phyloP scores from a whole-genome alignment of 2,329 filamentous ascomycete genomes.

The Chrysoporthe puriensis region DNA sequence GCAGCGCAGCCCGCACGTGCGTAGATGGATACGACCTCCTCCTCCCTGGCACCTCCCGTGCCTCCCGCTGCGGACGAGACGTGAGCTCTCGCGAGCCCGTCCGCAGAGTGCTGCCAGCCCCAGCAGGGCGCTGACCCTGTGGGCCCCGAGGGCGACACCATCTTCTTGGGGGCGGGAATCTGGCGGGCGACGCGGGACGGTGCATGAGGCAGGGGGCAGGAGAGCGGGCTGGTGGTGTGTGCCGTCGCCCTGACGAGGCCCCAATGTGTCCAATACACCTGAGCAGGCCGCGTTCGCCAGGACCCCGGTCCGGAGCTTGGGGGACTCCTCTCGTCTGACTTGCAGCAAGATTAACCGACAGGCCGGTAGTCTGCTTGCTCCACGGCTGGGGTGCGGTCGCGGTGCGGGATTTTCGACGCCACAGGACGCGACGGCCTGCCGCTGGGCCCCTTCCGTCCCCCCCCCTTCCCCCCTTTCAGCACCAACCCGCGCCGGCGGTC shows the following conservation, averaged over 20 bases:
- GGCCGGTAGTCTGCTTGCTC: not conserved
- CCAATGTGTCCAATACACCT: not conserved
- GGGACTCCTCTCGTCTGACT: not conserved
- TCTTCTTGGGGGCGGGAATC: not conserved
- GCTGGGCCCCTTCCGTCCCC: not conserved
- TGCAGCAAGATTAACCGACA: constrained; percentile 3
- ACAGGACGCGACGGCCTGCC: not conserved
- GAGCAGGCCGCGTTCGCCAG: too few species aligned
- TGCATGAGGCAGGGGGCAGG: not conserved
- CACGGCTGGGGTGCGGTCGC: not conserved
- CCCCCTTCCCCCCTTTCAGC: not conserved
- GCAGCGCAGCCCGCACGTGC: not conserved
- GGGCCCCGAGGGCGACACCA: not conserved
- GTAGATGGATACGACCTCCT: not conserved
- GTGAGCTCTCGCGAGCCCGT: not conserved
- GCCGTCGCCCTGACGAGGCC: too few species aligned
- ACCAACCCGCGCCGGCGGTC: not conserved
- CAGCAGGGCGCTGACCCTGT: not conserved
- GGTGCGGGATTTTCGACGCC: not conserved
- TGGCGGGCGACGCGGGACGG: not conserved
- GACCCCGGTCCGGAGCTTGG: not conserved
- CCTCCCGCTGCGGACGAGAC: not conserved
- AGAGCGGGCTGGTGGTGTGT: not conserved
- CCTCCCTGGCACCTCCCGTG: too few species aligned
- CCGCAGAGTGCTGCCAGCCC: not conserved